Conservation (phyloP, 192 early-diverging fungal genomes). For the Backusella macrospora region DNA sequence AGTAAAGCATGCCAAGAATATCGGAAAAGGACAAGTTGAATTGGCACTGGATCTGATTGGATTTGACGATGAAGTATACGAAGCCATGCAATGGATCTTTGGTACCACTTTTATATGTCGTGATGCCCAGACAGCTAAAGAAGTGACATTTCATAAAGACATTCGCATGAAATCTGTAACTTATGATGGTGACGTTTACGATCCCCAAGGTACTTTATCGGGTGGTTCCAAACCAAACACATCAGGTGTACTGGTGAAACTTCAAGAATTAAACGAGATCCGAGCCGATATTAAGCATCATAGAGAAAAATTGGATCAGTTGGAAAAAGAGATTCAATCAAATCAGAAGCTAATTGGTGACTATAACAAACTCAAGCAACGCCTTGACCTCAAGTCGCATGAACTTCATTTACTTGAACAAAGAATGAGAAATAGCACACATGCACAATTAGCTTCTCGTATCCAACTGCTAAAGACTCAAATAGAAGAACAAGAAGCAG, state of each 20-base stretch:
- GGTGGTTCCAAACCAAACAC: slow-evolving; percentile 85
- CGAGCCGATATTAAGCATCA: slow-evolving; percentile 53
- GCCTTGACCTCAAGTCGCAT: slow-evolving; percentile 77
- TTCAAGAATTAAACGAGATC: slow-evolving; percentile 75
- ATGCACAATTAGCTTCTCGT: slow-evolving; percentile 50
- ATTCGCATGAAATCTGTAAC: slow-evolving; percentile 93
- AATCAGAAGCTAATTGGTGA: slow-evolving; percentile 57
- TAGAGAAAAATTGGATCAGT: slow-evolving; percentile 48
- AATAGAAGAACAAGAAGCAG: slow-evolving; percentile 51
- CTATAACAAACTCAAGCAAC: slow-evolving; percentile 62
- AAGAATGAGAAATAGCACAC: slow-evolving; percentile 74
- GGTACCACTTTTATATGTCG: slow-evolving; percentile 89
- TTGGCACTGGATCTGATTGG: slow-evolving; percentile 85
- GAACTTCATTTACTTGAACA: slow-evolving; percentile 76
- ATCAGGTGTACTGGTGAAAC: slow-evolving; percentile 69
- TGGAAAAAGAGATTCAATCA: slow-evolving; percentile 59
- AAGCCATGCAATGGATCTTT: slow-evolving; percentile 94
- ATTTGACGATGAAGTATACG: slow-evolving; percentile 75
- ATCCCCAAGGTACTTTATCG: slow-evolving; percentile 90
- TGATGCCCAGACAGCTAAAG: slow-evolving; percentile 82
- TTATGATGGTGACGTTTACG: slow-evolving; percentile 94
- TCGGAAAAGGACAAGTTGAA: slow-evolving; percentile 89
- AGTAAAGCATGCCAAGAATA: slow-evolving; percentile 69
- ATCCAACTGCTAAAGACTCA: slow-evolving; percentile 58
- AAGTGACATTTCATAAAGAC: slow-evolving; percentile 85